phyloP scores from a whole-genome alignment of 2,329 filamentous ascomycete genomes.

The Beauveria rudraprayagi region DNA sequence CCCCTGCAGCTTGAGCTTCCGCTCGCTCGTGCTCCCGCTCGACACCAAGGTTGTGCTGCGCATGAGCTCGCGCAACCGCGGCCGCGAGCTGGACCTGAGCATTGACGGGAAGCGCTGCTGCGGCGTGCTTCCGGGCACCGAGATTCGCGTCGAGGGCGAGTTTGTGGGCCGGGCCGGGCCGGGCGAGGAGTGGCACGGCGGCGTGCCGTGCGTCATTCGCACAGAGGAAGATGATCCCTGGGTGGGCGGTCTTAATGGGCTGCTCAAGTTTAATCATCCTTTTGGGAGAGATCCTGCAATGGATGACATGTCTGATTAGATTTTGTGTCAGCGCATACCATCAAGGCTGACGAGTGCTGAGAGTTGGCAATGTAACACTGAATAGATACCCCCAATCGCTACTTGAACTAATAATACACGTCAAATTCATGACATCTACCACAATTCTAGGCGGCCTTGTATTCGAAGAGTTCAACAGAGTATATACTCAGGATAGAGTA shows the following conservation, averaged over 20 bases:
- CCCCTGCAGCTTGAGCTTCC: conserved; percentile 82
- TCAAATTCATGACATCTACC: too few species aligned
- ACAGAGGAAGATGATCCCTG: conserved; percentile 77
- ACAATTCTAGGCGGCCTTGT: too few species aligned
- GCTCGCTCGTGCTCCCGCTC: conserved; percentile 80
- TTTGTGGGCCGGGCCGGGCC: conserved; percentile 47
- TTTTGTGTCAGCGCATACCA: background rate
- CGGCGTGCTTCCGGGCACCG: conserved; percentile 65
- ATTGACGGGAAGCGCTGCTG: conserved; percentile 66
- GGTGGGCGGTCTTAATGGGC: conserved; percentile 87
- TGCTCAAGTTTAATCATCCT: conserved; percentile 96
- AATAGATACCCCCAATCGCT: conserved; percentile 7
- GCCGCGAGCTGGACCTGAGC: conserved; percentile 68
- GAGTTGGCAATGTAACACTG: background rate
- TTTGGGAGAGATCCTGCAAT: conserved; percentile 54
- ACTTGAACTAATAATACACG: background rate
- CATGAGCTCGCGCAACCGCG: conserved; percentile 72
- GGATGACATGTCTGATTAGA: conserved; percentile 22
- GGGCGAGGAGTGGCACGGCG: conserved; percentile 55
- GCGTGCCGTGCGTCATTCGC: conserved; percentile 86
- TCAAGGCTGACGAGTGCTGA: background rate
- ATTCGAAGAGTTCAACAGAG: background rate
- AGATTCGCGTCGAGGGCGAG: conserved; percentile 84
- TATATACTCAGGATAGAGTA: background rate
- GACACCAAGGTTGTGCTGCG: conserved; percentile 77